phyloP scores from a whole-genome alignment of 2,329 filamentous ascomycete genomes.

The Cadophora sp. region DNA sequence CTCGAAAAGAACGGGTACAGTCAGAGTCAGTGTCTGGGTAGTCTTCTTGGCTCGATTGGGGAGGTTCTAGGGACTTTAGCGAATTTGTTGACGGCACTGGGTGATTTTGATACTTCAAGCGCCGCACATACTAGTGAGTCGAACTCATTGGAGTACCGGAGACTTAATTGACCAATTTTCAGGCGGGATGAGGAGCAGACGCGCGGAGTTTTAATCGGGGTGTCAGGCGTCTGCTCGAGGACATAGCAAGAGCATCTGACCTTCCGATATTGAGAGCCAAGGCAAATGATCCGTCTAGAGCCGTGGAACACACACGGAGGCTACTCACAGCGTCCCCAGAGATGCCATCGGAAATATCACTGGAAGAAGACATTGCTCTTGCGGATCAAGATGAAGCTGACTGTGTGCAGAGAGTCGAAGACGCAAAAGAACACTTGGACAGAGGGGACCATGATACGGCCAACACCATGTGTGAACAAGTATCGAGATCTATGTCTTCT shows the following conservation, averaged over 20 bases:
- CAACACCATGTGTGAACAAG: not conserved
- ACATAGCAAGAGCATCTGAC: not conserved
- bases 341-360: not conserved
- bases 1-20: not conserved
- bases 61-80: not conserved
- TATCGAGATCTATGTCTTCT: slow-evolving; percentile 6
- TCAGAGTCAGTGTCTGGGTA: not conserved
- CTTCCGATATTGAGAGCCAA: not conserved
- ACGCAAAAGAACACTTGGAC: not conserved
- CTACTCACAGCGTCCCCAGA: not conserved
- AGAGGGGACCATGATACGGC: not conserved
- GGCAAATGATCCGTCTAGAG: not conserved
- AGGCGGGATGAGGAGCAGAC: not conserved
- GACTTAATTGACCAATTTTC: not conserved
- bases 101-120: not conserved
- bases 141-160: not conserved
- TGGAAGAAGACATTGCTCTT: not conserved
- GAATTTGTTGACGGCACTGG: not conserved
- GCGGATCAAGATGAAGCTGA: slow-evolving; percentile 5
- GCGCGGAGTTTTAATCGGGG: slow-evolving; percentile 5
- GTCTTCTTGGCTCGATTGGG: not conserved
- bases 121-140: not conserved
- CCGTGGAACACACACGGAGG: not conserved
- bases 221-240: not conserved
- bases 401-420: slow-evolving; percentile 5